Evolutionary conservation across 2,329 filamentous ascomycete species (phyloP), one percentile per base, ranked within the genome.

Genomic region (Cytospora piceae): DNA sequence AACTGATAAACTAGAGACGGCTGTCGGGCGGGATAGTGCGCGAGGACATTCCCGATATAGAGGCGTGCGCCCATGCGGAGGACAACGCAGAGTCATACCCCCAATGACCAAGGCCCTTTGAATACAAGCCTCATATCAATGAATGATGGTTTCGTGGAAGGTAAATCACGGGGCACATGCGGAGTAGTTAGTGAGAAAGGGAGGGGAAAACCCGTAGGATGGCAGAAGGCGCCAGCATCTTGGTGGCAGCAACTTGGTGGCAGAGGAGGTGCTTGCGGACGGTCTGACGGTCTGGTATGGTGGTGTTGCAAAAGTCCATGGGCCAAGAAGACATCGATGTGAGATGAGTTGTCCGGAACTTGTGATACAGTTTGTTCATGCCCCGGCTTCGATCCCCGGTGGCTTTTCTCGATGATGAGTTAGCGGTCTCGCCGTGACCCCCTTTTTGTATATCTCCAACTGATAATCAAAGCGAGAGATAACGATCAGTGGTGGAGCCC

Each of bases 1-100:
- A 39, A 42, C 61, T 63, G 61, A 42, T 57, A 24, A 29, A 42
- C 58, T 54, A 42, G 32, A 63, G 37, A 32, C 65, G 65, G 65
- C 62, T 67, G 32, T 67, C 65, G 65, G 61, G 65, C 65, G 65
- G 65, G 62, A 65, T 65, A 61, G 58, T 37, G 51, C 61, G 65
- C 57, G 46, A 61, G 61, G 63, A 67, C 57, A 64, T 67, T 29
- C 65, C 65, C 61, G 65, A 67, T 67, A 64, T 61, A 64, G 65
- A 66, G 61, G 53, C 65, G 27, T 57, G 53, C 65, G 32, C 61
- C 51, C 61, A 57, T 57, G 61, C 61, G 51, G 49, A 63, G 53
- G 56, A 63, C 46, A 57, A 54, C 34, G 31, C 58, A 57, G 51
- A 59, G 46, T 58, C 37, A 12, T 32, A n/a, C 2, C 34, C 17